phyloP scores from a whole-genome alignment of 208 protist species.

The Wallacemonas collosoma region DNA sequence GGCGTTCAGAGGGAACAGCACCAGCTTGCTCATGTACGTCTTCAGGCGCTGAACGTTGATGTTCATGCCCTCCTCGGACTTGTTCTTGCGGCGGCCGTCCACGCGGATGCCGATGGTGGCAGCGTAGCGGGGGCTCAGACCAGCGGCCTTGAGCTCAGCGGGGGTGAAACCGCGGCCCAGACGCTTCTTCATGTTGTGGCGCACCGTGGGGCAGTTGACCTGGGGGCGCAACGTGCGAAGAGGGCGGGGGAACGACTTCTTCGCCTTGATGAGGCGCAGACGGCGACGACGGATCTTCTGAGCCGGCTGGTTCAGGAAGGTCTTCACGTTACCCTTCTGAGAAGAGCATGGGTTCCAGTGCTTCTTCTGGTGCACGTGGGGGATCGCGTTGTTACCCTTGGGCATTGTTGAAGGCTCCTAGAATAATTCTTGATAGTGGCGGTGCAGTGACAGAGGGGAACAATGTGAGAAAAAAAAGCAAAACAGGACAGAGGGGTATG shows the following conservation, averaged over 20 bases:
- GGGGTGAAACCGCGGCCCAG: slow-evolving; percentile 97
- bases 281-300: slow-evolving; percentile 86
- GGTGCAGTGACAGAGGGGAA: too few relatives aligned
- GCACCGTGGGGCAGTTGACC: slow-evolving; percentile 93
- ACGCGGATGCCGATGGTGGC: slow-evolving; percentile 97
- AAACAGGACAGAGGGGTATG: too few relatives aligned
- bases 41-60: slow-evolving; percentile 97
- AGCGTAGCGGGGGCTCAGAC: slow-evolving; percentile 84
- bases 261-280: slow-evolving; percentile 87
- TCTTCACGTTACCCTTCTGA: slow-evolving; percentile 93
- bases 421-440: too few relatives aligned
- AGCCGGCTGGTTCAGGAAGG: slow-evolving; percentile 89
- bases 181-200: slow-evolving; percentile 97
- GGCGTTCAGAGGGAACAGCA: slow-evolving; percentile 93
- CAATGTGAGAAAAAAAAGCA: too few relatives aligned
- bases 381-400: slow-evolving; percentile 97
- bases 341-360: slow-evolving; percentile 94
- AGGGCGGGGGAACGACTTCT: slow-evolving; percentile 96
- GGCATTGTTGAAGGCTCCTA: slow-evolving; percentile 69
- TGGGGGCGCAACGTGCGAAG: slow-evolving; percentile 93
- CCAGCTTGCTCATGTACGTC: slow-evolving; percentile 96
- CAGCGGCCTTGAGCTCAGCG: slow-evolving; percentile 95
- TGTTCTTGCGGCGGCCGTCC: slow-evolving; percentile 96
- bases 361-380: slow-evolving; percentile 96
- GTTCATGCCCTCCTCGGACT: slow-evolving; percentile 92